Percentiles rank a stretch among this genome's conserved stretches.
Conservation (phyloP, 768 basidiomycete species). For the Naganishia antarctica region DNA sequence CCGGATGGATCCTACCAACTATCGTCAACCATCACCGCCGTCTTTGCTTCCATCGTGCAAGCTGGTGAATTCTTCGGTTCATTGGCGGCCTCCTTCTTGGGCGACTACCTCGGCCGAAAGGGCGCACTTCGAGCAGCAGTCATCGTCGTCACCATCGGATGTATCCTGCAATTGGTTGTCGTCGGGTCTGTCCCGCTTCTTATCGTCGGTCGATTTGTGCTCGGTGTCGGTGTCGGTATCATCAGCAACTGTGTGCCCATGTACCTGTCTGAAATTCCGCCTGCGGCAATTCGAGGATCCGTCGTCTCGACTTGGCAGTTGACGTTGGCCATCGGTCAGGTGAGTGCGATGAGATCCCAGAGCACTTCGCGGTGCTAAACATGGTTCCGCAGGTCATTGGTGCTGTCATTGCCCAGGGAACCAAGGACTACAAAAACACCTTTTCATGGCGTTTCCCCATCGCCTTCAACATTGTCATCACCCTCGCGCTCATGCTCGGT, state of each 20-base stretch:
- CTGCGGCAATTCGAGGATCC: conserved; percentile 46
- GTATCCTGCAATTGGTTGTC: conserved; percentile 39
- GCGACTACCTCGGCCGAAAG: conserved; percentile 45
- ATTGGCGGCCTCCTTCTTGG: conserved; percentile 43
- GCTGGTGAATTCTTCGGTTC: conserved; percentile 49
- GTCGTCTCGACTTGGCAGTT: conserved; percentile 47
- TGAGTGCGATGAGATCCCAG: background rate
- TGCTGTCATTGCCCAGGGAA: conserved; percentile 46
- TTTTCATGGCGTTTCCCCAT: conserved; percentile 43
- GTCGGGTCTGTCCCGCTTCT: conserved; percentile 30
- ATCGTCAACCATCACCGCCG: conserved; percentile 33
- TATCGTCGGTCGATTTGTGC: conserved; percentile 46
- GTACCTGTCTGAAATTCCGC: conserved; percentile 48
- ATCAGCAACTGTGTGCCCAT: conserved; percentile 44
- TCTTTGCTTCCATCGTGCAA: conserved; percentile 46
- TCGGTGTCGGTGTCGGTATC: conserved; percentile 46
- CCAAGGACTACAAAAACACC: conserved; percentile 31
- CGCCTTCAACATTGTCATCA: conserved; percentile 46
- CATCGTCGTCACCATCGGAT: conserved; percentile 41
- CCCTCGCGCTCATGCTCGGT: conserved; percentile 35
- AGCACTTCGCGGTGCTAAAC: background rate
- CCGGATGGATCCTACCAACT: conserved; percentile 29
- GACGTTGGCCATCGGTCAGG: conserved; percentile 47
- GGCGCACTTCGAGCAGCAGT: conserved; percentile 40
- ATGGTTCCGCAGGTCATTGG: conserved; percentile 36